Percentiles rank a stretch among this genome's conserved stretches.
Conservation (phyloP, 1,284 basidiomycete species). For the Austropuccinia psidii region DNA sequence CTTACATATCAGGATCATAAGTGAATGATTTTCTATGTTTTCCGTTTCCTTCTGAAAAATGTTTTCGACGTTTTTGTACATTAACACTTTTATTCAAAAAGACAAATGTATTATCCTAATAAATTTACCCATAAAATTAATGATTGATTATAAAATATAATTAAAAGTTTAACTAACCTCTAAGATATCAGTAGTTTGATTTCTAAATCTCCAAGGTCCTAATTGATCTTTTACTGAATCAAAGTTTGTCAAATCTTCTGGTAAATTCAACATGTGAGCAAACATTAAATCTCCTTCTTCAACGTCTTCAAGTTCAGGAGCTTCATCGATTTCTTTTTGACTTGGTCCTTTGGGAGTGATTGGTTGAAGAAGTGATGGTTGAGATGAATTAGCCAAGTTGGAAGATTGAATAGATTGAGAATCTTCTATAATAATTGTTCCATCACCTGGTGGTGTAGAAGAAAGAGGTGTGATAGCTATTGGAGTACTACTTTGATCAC, state of each 20-base stretch:
- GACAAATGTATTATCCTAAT: constrained; percentile 49
- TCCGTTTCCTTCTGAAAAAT: constrained; percentile 44
- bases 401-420: no score
- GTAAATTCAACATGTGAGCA: constrained; percentile 41
- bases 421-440: background rate
- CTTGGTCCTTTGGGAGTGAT: constrained; percentile 33
- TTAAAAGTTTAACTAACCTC: constrained; percentile 41
- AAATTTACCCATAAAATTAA: background rate
- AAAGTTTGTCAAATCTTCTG: constrained; percentile 7
- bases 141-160: background rate
- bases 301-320: constrained; percentile 43
- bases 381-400: no score
- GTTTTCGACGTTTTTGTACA: constrained; percentile 47
- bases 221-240: constrained; percentile 44
- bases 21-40: constrained; percentile 44
- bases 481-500: background rate
- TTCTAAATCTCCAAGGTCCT: constrained; percentile 49
- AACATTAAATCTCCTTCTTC: constrained; percentile 43
- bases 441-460: background rate
- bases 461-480: background rate
- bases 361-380: background rate
- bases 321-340: constrained; percentile 42
- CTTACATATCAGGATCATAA: constrained; percentile 46
- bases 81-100: constrained; percentile 47
- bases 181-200: constrained; percentile 47